Evolutionary conservation across 2,329 filamentous ascomycete species (phyloP), one percentile per base, ranked within the genome.

Genomic region (Exophiala calicioides): DNA sequence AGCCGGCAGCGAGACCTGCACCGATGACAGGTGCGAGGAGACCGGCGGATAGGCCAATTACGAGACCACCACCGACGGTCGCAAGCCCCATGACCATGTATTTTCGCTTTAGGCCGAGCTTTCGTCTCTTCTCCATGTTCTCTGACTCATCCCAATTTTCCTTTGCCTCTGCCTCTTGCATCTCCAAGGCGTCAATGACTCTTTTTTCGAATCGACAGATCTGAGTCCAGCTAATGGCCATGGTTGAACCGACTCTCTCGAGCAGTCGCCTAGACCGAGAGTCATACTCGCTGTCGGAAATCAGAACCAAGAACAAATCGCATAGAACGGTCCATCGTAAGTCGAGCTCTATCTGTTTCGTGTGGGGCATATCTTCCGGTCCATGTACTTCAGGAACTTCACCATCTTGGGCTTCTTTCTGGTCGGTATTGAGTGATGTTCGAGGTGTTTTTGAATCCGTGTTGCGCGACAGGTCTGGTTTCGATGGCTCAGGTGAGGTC

Each of bases 121-220:
- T 95, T 40, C 88, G 80, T 35, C 93, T 81, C 48, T 76, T 80
- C 66, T 95, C 89, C 77, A 97, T 89, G 64, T 97, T 90, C 56
- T 94, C 88, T 8, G 93, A 85, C 66, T 98, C 93, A 57, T 96
- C 94, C 93, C 93, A 98, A 55, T 91, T 95, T 69, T 98, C 93
- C 61, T 91, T 94, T 54, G 90, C 86, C 4, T 89, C 88, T 35
- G 87, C 84, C 67, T 97, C 90, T 68, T 97, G 91, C 89, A 98
- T 96, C 68, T 98, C 93, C 16, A 98, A 74, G 1, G 93, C 90
- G 68, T 98, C 93, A 5, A 93, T 96, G 4, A 98, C 89, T 42
- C 90, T 85, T 71, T 96, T 97, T 70, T 98, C 93, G 62, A 98
- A 98, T 29, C 89, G 84, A 68, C 90, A 95, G 47, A 97, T 95